Evolutionary conservation across 2,329 filamentous ascomycete species (phyloP).

Genomic region (Monilinia vaccinii-corymbosi): DNA sequence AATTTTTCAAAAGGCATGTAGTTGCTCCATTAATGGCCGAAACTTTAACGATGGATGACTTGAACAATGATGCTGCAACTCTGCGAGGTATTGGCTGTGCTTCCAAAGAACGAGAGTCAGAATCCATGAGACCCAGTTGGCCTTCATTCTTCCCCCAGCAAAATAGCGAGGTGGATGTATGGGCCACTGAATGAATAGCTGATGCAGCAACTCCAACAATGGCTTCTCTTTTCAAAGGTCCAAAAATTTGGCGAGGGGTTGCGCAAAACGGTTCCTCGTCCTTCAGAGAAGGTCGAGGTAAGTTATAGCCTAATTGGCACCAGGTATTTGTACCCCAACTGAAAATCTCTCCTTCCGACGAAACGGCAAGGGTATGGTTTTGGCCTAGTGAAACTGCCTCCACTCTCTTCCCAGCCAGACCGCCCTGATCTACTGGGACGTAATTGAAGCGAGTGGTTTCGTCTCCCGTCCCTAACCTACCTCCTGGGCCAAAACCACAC

Average conservation of each 20-base stretch:
- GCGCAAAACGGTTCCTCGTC: conserved; percentile 80
- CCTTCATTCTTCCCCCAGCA: conserved; percentile 95
- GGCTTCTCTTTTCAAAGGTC: conserved; percentile 76
- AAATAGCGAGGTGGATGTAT: conserved; percentile 72
- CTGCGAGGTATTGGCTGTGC: conserved; percentile 74
- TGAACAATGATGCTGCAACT: conserved; percentile 77
- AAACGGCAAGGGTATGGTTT: conserved; percentile 81
- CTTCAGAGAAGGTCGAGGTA: conserved; percentile 55
- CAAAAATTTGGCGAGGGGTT: conserved; percentile 81
- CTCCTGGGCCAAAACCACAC: conserved; percentile 84
- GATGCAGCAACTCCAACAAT: conserved; percentile 82
- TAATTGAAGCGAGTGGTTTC: conserved; percentile 86
- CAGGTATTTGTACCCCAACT: conserved; percentile 87
- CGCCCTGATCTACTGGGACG: conserved; percentile 68
- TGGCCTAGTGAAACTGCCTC: conserved; percentile 76
- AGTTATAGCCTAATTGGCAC: conserved; percentile 76
- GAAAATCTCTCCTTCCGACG: conserved; percentile 80
- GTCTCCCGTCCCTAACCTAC: conserved; percentile 79
- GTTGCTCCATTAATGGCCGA: conserved; percentile 89
- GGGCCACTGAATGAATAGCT: conserved; percentile 81
- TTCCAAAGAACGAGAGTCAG: conserved; percentile 84
- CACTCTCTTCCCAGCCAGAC: conserved; percentile 64
- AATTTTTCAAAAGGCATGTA: conserved; percentile 72
- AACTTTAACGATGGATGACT: conserved; percentile 62
- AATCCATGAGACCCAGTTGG: conserved; percentile 88